A percentile compares a stretch with the other conserved stretches of the same genome.
These are phyloP conservation scores for Wickerhamiella sergipiensis DNA, from an alignment of 805 yeast species.

Conservation along the genomic window DNA sequence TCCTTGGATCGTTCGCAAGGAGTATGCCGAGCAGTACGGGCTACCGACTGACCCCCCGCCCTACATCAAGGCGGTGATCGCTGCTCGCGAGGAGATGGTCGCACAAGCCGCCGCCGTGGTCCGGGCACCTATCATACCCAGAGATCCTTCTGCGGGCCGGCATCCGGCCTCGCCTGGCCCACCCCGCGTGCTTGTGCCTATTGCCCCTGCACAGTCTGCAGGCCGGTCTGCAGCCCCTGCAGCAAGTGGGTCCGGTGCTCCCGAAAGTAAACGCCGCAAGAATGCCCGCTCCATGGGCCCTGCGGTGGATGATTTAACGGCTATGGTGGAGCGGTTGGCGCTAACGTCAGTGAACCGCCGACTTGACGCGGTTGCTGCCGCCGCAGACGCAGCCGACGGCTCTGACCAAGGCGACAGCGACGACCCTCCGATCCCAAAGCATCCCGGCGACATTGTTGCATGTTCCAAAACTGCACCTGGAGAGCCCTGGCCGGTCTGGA, in stretches of 20 bases:
- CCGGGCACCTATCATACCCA: no score
- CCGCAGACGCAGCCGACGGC: not conserved
- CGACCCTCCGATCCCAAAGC: not conserved
- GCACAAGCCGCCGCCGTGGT: not conserved
- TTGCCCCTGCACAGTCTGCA: not conserved
- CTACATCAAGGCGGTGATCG: conserved; percentile 4
- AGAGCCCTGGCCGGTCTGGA: conserved; percentile 15
- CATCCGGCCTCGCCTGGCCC: not conserved
- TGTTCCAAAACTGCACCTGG: not conserved
- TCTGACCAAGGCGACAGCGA: not conserved
- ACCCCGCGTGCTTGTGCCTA: not conserved
- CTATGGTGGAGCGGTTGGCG: not conserved
- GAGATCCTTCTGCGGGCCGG: no score
- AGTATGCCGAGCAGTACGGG: conserved; percentile 56
- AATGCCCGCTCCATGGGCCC: not conserved
- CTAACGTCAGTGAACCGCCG: not conserved
- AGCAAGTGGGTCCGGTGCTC: not conserved
- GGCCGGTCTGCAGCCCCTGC: not conserved
- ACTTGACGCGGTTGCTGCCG: not conserved
- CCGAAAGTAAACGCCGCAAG: not conserved
- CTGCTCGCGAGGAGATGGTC: conserved; percentile 3
- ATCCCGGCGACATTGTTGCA: not conserved
- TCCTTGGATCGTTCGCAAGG: conserved; percentile 85
- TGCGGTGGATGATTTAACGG: not conserved
- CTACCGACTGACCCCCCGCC: conserved; percentile 25